A percentile compares a stretch with the other conserved stretches of the same genome.
Conservation (phyloP, 1,284 basidiomycete genomes). For the Austroboletus novae-zelandiae region DNA sequence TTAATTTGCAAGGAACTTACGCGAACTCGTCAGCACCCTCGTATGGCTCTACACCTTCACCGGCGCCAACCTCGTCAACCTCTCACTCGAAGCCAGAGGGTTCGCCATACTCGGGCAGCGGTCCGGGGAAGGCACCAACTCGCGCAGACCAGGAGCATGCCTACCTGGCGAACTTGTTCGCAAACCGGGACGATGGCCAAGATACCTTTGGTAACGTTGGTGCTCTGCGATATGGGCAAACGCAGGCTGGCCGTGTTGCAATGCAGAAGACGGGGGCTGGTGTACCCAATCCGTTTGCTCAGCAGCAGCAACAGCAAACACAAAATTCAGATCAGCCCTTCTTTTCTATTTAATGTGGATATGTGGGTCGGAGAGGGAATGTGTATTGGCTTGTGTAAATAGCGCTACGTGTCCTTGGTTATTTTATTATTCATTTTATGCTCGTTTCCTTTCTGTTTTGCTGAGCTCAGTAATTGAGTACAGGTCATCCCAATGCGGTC, state of each 20-base stretch:
- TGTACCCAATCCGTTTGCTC: conserved; percentile 75
- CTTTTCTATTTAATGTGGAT: conserved; percentile 62
- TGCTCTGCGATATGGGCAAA: conserved; percentile 70
- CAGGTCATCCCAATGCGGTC: conserved; percentile 16
- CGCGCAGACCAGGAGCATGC: conserved; percentile 62
- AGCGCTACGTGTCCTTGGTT: not conserved
- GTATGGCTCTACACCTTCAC: conserved; percentile 37
- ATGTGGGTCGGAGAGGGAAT: not conserved
- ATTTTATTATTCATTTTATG: conserved; percentile 14
- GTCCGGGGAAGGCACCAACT: conserved; percentile 33
- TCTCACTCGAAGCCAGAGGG: conserved; percentile 28
- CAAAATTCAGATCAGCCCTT: conserved; percentile 75
- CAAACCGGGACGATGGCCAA: conserved; percentile 83
- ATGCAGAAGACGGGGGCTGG: conserved; percentile 57
- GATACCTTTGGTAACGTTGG: conserved; percentile 95
- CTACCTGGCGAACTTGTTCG: conserved; percentile 77
- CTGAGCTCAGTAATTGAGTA: not conserved
- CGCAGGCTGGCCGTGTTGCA: conserved; percentile 56
- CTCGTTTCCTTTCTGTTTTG: conserved; percentile 9
- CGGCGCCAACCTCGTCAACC: conserved; percentile 38
- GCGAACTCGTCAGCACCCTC: conserved; percentile 39
- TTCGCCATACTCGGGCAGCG: conserved; percentile 12
- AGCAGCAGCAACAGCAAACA: conserved; percentile 57
- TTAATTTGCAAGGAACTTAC: conserved; percentile 67
- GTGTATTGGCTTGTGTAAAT: conserved; percentile 11